Evolutionary conservation across 2,329 filamentous ascomycete species (phyloP).

Genomic region (Alternaria metachromatica): DNA sequence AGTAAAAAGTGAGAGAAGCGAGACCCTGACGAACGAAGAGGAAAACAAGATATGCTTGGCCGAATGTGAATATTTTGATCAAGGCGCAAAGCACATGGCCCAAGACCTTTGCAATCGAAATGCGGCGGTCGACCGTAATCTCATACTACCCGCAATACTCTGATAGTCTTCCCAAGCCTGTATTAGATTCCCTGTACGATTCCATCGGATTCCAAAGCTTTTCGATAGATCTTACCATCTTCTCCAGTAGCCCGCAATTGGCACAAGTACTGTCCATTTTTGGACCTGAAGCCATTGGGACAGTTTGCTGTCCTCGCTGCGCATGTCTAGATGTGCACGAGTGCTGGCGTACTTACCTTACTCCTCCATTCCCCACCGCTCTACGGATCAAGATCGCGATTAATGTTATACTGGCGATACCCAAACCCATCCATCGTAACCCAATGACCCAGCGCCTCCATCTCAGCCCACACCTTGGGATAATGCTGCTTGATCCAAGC

Average conservation of each 20-base stretch:
- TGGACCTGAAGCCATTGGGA: too few species aligned
- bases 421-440: conserved; percentile 47
- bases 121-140: not conserved
- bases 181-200: too few species aligned
- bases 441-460: conserved; percentile 61
- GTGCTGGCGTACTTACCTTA: too few species aligned
- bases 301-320: too few species aligned
- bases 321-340: too few species aligned
- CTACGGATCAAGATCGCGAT: conserved; percentile 45
- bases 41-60: not conserved
- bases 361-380: not conserved
- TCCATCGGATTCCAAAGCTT: too few species aligned
- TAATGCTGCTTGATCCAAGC: conserved; percentile 75
- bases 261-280: too few species aligned
- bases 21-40: not conserved
- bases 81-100: not conserved
- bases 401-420: conserved; percentile 45
- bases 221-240: too few species aligned
- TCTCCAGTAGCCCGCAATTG: too few species aligned
- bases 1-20: not conserved
- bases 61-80: not conserved
- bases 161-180: too few species aligned
- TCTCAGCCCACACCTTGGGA: conserved; percentile 70
- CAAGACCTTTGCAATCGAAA: not conserved
- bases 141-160: not conserved